Base-by-base conservation (phyloP, 1,139 yeast genomes). In the Blastobotrys serpentis region DNA sequence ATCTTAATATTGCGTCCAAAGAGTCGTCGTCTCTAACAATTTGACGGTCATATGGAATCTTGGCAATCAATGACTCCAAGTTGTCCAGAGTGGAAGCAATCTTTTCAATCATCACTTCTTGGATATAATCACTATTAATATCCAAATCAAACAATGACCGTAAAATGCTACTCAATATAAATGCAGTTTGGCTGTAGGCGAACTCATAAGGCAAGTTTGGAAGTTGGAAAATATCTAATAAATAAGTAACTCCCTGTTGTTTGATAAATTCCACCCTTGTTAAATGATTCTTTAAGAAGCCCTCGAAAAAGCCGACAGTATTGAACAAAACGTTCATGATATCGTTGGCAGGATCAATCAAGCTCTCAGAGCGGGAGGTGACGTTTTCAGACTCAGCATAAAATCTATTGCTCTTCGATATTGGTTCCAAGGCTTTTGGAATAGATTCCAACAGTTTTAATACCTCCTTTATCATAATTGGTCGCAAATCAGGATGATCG, bases 401-500 rank as follows among this genome's bases (percentile, higher is more conserved):
- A 41, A 57, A 57, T 14, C 51, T 42, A 3, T 32, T 44, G 2
- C 44, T 38, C 2, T 46, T 43, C 4, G 53, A 36, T 4, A 43
- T 37, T 1, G 54, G 48, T 10, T 44, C 50, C 4, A 61, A 46
- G 25, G 50, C 55, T 0, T 50, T 54, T 0, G 85, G 81, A 4
- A 84, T 64, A 11, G 68, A 68, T 21, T 73, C 66, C 0, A 86
- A 70, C 23, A 85, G 58, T 1, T 64, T 60, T 8, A 75, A 68
- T 29, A 84, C 71, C 48, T 81, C 79, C 4, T 71, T 66, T 46
- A 80, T 68, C 32, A 90, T 79, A 0, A 69, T 62, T 0, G 85
- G 82, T 48, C 86, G 81, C 51, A 89, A 72, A 1, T 76, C 77
- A 1, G 95, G 84, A 59, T 87, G 87, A 63, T 90, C 97, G 58